phyloP scores from a whole-genome alignment of 805 yeast species.

The Candida alai region DNA sequence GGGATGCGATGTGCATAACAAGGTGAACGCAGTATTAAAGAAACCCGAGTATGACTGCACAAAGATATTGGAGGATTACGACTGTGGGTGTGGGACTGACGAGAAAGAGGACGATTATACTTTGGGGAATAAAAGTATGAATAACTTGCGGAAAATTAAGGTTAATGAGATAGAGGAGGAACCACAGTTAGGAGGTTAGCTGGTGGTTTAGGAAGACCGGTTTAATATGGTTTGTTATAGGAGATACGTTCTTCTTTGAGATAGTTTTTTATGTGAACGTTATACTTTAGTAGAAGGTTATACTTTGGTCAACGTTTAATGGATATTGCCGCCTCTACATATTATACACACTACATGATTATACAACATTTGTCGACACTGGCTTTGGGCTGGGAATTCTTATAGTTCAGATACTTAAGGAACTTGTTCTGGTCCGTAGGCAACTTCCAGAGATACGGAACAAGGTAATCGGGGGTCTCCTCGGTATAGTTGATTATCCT shows the following conservation, averaged over 20 bases:
- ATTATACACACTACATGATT: slow-evolving; percentile 15
- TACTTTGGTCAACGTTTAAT: too few species aligned
- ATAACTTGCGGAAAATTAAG: slow-evolving; percentile 44
- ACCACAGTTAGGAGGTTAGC: slow-evolving; percentile 43
- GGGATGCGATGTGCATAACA: slow-evolving; percentile 93
- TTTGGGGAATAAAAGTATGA: slow-evolving; percentile 28
- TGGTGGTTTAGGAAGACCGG: not conserved
- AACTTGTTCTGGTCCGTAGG: slow-evolving; percentile 34
- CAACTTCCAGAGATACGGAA: slow-evolving; percentile 42
- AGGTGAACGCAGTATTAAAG: slow-evolving; percentile 68
- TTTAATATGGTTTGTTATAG: too few species aligned
- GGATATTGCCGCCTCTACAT: not conserved
- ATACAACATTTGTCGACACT: slow-evolving; percentile 24
- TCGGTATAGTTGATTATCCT: slow-evolving; percentile 42
- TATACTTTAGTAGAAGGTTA: too few species aligned
- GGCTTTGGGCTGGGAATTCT: slow-evolving; percentile 1
- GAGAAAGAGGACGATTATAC: slow-evolving; percentile 50
- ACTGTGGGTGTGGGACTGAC: slow-evolving; percentile 90
- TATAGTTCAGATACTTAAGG: slow-evolving; percentile 20
- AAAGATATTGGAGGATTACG: slow-evolving; percentile 81
- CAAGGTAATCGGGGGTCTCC: slow-evolving; percentile 43
- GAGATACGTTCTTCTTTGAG: too few species aligned
- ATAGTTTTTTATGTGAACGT: too few species aligned
- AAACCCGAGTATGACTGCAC: slow-evolving; percentile 82
- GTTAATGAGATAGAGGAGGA: slow-evolving; percentile 44